These are phyloP conservation scores for Geotrichum histeridarum DNA, from an alignment of 1,139 yeast genomes.

Conservation along the genomic window DNA sequence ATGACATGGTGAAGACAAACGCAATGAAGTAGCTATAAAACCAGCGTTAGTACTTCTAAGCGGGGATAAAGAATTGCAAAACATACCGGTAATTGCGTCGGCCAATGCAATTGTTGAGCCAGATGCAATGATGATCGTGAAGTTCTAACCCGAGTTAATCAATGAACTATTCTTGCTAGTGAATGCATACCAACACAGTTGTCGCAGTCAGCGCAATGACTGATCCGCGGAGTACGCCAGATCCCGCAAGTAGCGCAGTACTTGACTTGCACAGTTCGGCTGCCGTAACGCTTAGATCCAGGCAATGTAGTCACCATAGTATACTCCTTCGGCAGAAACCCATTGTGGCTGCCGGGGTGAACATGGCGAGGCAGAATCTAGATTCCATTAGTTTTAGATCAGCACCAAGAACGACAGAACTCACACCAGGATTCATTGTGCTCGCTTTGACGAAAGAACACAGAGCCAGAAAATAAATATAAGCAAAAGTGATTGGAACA, in stretches of 20 bases:
- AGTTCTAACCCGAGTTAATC: conserved; percentile 19
- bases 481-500: conserved; percentile 52
- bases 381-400: background rate
- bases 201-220: conserved; percentile 67
- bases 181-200: conserved; percentile 46
- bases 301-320: conserved; percentile 56
- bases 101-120: conserved; percentile 79
- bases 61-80: background rate
- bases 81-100: conserved; percentile 51
- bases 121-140: conserved; percentile 76
- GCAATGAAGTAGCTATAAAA: conserved; percentile 8
- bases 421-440: conserved; percentile 62
- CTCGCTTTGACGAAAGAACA: conserved; percentile 51
- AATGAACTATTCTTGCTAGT: background rate
- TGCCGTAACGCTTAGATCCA: conserved; percentile 28
- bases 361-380: conserved; percentile 55
- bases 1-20: conserved; percentile 13
- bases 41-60: no score
- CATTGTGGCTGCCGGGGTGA: conserved; percentile 48
- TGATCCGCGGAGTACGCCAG: conserved; percentile 64
- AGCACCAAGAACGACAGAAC: conserved; percentile 12
- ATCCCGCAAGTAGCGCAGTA: conserved; percentile 58
- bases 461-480: conserved; percentile 50
- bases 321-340: conserved; percentile 58
- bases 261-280: conserved; percentile 44